Conservation (phyloP, 2,329 filamentous ascomycete species). For the Ceratocystiopsis minuta region DNA sequence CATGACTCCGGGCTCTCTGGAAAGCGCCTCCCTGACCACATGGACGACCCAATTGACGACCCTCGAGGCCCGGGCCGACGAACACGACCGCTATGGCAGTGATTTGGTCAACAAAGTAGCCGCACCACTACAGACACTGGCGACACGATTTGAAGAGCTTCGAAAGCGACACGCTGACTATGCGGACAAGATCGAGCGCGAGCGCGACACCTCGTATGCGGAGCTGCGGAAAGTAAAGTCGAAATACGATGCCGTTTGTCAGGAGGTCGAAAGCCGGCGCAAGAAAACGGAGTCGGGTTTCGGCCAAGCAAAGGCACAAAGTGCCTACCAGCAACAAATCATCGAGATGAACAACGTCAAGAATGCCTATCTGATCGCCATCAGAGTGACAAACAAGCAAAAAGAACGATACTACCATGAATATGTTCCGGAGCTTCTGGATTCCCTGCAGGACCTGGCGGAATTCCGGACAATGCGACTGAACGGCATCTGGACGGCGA, state of each 20-base stretch:
- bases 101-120: constrained; percentile 67
- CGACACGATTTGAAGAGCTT: constrained; percentile 67
- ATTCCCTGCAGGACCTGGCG: constrained; percentile 83
- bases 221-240: constrained; percentile 81
- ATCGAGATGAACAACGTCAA: constrained; percentile 95
- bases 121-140: constrained; percentile 65
- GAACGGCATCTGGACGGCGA: constrained; percentile 71
- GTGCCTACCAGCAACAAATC: constrained; percentile 79
- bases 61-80: constrained; percentile 68
- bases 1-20: constrained; percentile 87
- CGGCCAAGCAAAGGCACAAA: constrained; percentile 83
- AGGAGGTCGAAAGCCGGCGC: constrained; percentile 82
- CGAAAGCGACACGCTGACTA: constrained; percentile 84
- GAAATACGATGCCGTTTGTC: constrained; percentile 83
- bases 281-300: constrained; percentile 94
- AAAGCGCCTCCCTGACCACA: constrained; percentile 88
- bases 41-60: constrained; percentile 91
- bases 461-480: constrained; percentile 74
- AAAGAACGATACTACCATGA: constrained; percentile 97
- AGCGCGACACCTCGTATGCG: constrained; percentile 66
- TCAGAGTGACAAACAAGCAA: constrained; percentile 93
- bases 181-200: constrained; percentile 71
- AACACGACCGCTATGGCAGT: constrained; percentile 71
- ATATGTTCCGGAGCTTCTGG: constrained; percentile 82
- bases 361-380: constrained; percentile 91